Evolutionary conservation across 805 yeast species (phyloP).

Genomic region (Suhomyces vadensis): DNA sequence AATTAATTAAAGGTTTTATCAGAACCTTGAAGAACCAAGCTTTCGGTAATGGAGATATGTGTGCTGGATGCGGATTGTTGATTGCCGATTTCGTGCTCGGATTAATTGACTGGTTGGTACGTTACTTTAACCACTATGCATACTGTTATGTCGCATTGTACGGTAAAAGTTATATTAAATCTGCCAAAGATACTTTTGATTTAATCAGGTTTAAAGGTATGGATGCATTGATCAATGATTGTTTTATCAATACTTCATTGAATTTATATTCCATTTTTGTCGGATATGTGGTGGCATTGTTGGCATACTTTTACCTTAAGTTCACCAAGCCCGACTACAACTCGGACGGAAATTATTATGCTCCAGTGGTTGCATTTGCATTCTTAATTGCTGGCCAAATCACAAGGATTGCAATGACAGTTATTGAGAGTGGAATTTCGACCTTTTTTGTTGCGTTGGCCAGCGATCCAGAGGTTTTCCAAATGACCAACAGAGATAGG

Average conservation of each 20-base stretch:
- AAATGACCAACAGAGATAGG: slow-evolving; percentile 64
- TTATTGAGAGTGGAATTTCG: slow-evolving; percentile 77
- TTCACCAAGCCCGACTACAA: slow-evolving; percentile 71
- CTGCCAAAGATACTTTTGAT: slow-evolving; percentile 83
- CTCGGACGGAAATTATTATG: slow-evolving; percentile 57
- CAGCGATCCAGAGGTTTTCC: slow-evolving; percentile 81
- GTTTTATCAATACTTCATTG: slow-evolving; percentile 74
- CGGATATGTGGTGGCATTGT: slow-evolving; percentile 59
- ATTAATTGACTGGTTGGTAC: slow-evolving; percentile 73
- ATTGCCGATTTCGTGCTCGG: slow-evolving; percentile 61
- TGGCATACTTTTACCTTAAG: slow-evolving; percentile 65
- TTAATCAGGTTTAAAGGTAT: slow-evolving; percentile 77
- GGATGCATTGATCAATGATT: slow-evolving; percentile 83
- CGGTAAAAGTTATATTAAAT: slow-evolving; percentile 71
- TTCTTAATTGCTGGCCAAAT: slow-evolving; percentile 76
- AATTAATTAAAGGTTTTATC: slow-evolving; percentile 59
- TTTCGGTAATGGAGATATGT: slow-evolving; percentile 50
- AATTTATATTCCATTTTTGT: slow-evolving; percentile 74
- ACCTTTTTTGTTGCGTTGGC: slow-evolving; percentile 84
- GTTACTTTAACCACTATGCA: slow-evolving; percentile 89
- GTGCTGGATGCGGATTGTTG: slow-evolving; percentile 53
- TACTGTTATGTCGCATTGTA: slow-evolving; percentile 84
- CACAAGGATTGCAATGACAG: slow-evolving; percentile 67
- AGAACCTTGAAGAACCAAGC: slow-evolving; percentile 53
- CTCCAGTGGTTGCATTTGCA: slow-evolving; percentile 73